Conservation (phyloP, 1,284 basidiomycete species). For the Cystodermella granulosa region DNA sequence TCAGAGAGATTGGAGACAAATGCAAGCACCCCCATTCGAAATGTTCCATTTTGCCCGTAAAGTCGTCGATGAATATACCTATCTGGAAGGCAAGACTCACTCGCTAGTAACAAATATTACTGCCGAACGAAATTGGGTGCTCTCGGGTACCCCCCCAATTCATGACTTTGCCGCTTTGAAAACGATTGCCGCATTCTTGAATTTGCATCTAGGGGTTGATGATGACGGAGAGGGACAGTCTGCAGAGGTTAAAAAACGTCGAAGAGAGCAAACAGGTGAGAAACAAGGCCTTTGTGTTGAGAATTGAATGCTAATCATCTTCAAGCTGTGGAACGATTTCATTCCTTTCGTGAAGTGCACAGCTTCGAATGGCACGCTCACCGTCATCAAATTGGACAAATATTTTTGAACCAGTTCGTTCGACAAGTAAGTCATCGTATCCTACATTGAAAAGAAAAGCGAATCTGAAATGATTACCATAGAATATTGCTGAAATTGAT, state of each 20-base stretch:
- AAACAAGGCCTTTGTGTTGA: slow-evolving; percentile 5
- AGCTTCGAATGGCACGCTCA: slow-evolving; percentile 88
- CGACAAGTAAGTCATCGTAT: slow-evolving; percentile 57
- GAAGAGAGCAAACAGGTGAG: slow-evolving; percentile 77
- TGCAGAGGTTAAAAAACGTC: slow-evolving; percentile 70
- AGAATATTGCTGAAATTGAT: slow-evolving; percentile 96
- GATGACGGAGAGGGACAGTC: slow-evolving; percentile 83
- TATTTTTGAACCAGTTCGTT: slow-evolving; percentile 79
- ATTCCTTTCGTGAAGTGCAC: slow-evolving; percentile 92
- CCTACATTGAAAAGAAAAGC: slow-evolving; percentile 1
- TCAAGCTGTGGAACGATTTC: slow-evolving; percentile 86
- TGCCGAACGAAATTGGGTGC: slow-evolving; percentile 83
- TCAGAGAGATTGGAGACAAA: slow-evolving; percentile 69
- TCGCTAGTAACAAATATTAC: slow-evolving; percentile 74
- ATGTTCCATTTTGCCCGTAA: slow-evolving; percentile 88
- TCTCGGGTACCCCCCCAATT: slow-evolving; percentile 94
- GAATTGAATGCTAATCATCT: slow-evolving; percentile 7
- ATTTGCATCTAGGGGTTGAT: slow-evolving; percentile 82
- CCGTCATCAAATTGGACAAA: slow-evolving; percentile 78
- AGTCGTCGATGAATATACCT: slow-evolving; percentile 94
- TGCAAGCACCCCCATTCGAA: slow-evolving; percentile 80
- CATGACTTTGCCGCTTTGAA: slow-evolving; percentile 88
- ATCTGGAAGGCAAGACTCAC: slow-evolving; percentile 77
- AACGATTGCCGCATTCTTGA: slow-evolving; percentile 82
- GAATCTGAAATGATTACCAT: slow-evolving; percentile 5